phyloP scores from a whole-genome alignment of 495 filamentous ascomycete species.

The Xanthoparmelia taractica region DNA sequence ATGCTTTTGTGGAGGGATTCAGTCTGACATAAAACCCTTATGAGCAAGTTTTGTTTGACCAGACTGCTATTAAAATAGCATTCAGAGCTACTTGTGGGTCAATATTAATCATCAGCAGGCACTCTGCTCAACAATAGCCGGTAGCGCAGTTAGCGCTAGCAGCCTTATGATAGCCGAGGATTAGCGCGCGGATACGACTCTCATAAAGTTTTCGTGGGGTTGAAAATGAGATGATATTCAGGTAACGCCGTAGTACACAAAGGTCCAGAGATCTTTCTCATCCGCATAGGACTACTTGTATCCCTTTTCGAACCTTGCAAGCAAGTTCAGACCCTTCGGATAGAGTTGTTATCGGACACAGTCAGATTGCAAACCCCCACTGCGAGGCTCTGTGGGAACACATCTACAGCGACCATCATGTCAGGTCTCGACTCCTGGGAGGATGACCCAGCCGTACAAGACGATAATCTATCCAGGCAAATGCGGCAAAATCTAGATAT shows the following conservation, averaged over 20 bases:
- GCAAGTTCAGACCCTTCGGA: neutral
- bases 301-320: neutral
- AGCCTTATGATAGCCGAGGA: slow-evolving; percentile 9
- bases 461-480: slow-evolving; percentile 76
- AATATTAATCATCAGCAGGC: neutral
- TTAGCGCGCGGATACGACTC: slow-evolving; percentile 5
- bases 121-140: slow-evolving; percentile 4
- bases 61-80: too few relatives aligned
- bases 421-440: slow-evolving; percentile 89
- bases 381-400: neutral
- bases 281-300: neutral
- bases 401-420: slow-evolving; percentile 46
- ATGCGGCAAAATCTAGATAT: slow-evolving; percentile 69
- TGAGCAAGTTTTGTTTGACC: too few relatives aligned
- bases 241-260: neutral
- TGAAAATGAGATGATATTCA: neutral
- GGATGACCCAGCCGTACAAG: slow-evolving; percentile 82
- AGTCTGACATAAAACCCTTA: neutral
- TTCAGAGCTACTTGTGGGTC: neutral
- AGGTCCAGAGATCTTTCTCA: neutral
- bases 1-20: slow-evolving; percentile 43
- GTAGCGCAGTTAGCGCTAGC: neutral
- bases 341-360: neutral
- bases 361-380: neutral
- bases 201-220: slow-evolving; percentile 6